These are phyloP conservation scores for Lanmaoa rubissima DNA, from an alignment of 768 basidiomycete species.

Conservation along the genomic window DNA sequence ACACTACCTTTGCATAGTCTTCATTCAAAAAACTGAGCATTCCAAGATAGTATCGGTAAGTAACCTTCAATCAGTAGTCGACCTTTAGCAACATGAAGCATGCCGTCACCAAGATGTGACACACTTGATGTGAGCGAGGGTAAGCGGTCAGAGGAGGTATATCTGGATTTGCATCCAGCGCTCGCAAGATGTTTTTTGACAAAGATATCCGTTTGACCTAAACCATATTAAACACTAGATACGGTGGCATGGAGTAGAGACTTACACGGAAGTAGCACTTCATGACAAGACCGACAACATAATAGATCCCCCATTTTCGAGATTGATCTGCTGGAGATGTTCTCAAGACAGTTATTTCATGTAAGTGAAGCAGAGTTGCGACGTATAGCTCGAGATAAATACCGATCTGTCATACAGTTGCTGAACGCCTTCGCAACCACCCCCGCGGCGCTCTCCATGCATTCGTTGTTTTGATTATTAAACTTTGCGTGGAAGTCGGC, in stretches of 20 bases:
- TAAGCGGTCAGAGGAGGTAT: conserved; percentile 75
- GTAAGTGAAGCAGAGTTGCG: not conserved
- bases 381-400: conserved; percentile 9
- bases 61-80: conserved; percentile 57
- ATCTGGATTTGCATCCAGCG: conserved; percentile 81
- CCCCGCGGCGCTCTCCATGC: conserved; percentile 85
- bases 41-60: conserved; percentile 92
- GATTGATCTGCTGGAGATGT: conserved; percentile 70
- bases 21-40: conserved; percentile 94
- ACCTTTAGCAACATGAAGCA: conserved; percentile 6
- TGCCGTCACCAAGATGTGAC: conserved; percentile 16
- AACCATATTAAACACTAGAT: not conserved
- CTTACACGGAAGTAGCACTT: conserved; percentile 93
- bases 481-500: conserved; percentile 61
- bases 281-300: conserved; percentile 84
- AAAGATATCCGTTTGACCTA: conserved; percentile 91
- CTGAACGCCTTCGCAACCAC: conserved; percentile 89
- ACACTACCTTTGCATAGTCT: conserved; percentile 73
- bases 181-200: conserved; percentile 88
- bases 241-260: conserved; percentile 7
- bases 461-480: conserved; percentile 55
- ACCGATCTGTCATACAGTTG: conserved; percentile 84
- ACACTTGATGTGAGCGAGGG: conserved; percentile 84
- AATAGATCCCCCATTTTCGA: conserved; percentile 90
- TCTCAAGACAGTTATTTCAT: conserved; percentile 32